These are phyloP conservation scores for Neurospora sp. DNA, from an alignment of 495 filamentous ascomycete species.

Conservation along the genomic window DNA sequence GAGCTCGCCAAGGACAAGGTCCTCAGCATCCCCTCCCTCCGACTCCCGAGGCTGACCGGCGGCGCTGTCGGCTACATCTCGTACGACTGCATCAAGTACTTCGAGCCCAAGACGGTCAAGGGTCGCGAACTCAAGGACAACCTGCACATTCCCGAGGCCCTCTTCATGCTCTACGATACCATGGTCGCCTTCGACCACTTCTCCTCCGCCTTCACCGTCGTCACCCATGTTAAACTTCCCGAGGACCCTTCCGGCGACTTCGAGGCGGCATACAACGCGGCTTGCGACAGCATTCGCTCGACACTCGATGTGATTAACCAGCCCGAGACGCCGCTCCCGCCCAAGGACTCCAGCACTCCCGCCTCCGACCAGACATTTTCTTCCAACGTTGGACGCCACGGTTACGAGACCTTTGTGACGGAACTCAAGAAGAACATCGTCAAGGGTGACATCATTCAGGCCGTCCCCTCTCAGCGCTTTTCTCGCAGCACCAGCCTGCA, in stretches of 20 bases:
- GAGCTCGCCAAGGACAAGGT: constrained; percentile 70
- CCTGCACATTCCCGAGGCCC: constrained; percentile 75
- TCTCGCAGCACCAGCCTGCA: constrained; percentile 82
- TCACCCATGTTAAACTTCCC: constrained; percentile 72
- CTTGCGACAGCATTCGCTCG: constrained; percentile 48
- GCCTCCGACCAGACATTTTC: constrained; percentile 56
- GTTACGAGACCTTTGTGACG: constrained; percentile 81
- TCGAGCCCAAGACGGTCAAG: constrained; percentile 77
- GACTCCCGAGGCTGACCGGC: constrained; percentile 73
- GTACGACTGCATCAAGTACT: constrained; percentile 95
- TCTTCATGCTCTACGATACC: constrained; percentile 98
- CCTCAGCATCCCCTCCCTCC: constrained; percentile 66
- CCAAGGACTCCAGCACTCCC: constrained; percentile 58
- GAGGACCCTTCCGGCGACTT: constrained; percentile 26
- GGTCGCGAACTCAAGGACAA: constrained; percentile 72
- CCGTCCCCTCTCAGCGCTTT: constrained; percentile 88
- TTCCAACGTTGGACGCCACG: constrained; percentile 85
- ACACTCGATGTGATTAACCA: constrained; percentile 59
- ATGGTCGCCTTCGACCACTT: constrained; percentile 94
- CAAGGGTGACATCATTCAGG: constrained; percentile 91
- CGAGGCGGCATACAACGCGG: constrained; percentile 53
- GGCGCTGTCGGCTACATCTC: constrained; percentile 94
- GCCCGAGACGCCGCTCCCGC: constrained; percentile 66
- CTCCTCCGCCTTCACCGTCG: constrained; percentile 80
- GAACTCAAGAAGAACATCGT: constrained; percentile 77